Base-by-base conservation (phyloP, 345 rosid species). In the Gossypium thurberi region DNA sequence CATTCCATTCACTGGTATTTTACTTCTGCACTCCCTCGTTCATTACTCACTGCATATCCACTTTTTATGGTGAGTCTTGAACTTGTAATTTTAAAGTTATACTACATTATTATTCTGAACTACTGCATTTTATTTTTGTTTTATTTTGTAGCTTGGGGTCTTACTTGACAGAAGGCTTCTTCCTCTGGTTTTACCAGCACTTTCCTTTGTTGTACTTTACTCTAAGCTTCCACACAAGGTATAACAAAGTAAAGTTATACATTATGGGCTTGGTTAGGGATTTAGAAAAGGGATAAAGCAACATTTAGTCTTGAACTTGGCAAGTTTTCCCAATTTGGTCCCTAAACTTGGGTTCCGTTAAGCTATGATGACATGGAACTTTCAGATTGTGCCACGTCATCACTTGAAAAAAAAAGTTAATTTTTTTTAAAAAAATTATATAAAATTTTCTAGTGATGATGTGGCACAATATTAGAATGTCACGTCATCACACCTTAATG, bases 221-320 rank as follows among this genome's bases (percentile, higher is more conserved):
- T 95, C 98, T 26, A 95, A 91, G 87, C 98, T 95, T 81, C 96
- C 96, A 6, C 99, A 92, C 87, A 95, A 95, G 93, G 99, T 95
- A 80, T 71, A 70, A 40, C 66, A 42, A 61, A 63, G 18, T 43
- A 57, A 66, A 43, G 65, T 53, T 52, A 65, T 72, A 72, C 65
- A 81, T 75, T 65, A 62, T 61, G 65, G 59, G 59, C 77, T 76
- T 67, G 59, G 48, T 65, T 79, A 59, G 62, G 1, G 61, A 56
- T 56, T 56, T 56, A 56, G 40, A 6, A 33, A 33, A 33, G 40
- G 40, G 40, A 5, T 33, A 33, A 33, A 33, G 40, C 7, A 4
- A 33, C 40, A 33, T 33, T 33, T 33, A 1, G 40, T 33, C 40
- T 33, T 33, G 40, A 5, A 33, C 40, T 33, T 33, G 40, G 40